phyloP scores from a whole-genome alignment of 495 filamentous ascomycete genomes.

The Penicillium macrosclerotiorum region DNA sequence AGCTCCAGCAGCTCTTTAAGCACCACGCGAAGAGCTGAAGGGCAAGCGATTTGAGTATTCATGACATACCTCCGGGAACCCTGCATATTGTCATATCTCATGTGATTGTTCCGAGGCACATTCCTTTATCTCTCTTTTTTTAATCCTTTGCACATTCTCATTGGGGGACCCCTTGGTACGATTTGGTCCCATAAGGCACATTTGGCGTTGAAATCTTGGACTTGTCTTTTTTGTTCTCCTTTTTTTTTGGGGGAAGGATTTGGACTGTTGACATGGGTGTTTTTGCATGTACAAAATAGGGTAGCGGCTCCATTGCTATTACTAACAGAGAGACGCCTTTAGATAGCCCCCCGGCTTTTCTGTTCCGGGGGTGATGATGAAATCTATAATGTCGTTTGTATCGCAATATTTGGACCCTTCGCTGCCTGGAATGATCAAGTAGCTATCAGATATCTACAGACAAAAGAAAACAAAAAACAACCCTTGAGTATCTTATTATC shows the following conservation, averaged over 20 bases:
- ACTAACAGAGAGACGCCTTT: not conserved
- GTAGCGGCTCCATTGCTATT: no score
- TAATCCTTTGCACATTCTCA: not conserved
- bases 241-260: no score
- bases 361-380: not conserved
- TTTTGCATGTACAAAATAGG: no score
- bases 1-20: constrained; percentile 8
- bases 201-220: not conserved
- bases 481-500: no score
- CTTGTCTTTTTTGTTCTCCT: not conserved
- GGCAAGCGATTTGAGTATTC: not conserved
- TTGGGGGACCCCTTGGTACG: not conserved
- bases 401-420: not conserved
- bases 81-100: no score
- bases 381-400: not conserved
- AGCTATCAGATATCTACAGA: no score
- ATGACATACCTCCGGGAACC: no score
- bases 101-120: no score
- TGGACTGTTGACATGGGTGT: no score
- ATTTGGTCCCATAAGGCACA: not conserved
- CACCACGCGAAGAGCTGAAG: no score
- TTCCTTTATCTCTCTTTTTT: not conserved
- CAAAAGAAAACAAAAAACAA: no score
- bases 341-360: not conserved
- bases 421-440: no score